These are phyloP conservation scores for Trichoderma sp. DNA, from an alignment of 2,329 filamentous ascomycete genomes.

Conservation along the genomic window DNA sequence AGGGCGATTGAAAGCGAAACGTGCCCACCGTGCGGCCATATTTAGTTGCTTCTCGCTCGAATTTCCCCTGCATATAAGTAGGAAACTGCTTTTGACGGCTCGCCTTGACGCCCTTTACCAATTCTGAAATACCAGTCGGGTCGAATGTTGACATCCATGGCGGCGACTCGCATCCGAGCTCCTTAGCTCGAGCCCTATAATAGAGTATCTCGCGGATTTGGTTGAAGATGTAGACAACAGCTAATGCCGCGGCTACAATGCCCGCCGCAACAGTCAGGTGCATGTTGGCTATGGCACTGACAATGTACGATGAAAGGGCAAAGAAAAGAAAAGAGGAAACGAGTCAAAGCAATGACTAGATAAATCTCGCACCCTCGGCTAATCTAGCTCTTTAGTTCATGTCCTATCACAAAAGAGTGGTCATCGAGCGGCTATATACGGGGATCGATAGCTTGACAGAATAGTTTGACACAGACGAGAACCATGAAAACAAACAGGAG, in stretches of 20 bases:
- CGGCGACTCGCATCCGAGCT: conserved; percentile 29
- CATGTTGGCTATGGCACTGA: not conserved
- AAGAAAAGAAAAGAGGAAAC: not conserved
- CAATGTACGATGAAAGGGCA: not conserved
- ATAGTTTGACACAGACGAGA: not conserved
- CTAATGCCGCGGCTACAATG: conserved; percentile 16
- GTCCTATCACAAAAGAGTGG: not conserved
- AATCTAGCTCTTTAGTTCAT: not conserved
- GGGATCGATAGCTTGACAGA: not conserved
- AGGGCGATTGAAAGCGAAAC: conserved; percentile 24
- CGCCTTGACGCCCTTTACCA: conserved; percentile 25
- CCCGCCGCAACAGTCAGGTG: conserved; percentile 1
- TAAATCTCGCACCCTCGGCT: not conserved
- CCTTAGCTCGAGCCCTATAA: conserved; percentile 23
- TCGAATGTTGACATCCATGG: conserved; percentile 24
- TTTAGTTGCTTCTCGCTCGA: conserved; percentile 2
- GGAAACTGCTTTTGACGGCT: conserved; percentile 28
- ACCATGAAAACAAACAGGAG: not conserved
- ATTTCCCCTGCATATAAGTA: conserved; percentile 16
- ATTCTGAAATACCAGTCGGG: conserved; percentile 26
- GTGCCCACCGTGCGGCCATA: conserved; percentile 29
- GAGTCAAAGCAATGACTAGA: not conserved
- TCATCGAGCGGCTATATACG: conserved; percentile 14
- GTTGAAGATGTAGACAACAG: conserved; percentile 25
- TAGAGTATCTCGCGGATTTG: conserved; percentile 15